Conservation (phyloP, 495 filamentous ascomycete species). For the Viridothelium virens region DNA sequence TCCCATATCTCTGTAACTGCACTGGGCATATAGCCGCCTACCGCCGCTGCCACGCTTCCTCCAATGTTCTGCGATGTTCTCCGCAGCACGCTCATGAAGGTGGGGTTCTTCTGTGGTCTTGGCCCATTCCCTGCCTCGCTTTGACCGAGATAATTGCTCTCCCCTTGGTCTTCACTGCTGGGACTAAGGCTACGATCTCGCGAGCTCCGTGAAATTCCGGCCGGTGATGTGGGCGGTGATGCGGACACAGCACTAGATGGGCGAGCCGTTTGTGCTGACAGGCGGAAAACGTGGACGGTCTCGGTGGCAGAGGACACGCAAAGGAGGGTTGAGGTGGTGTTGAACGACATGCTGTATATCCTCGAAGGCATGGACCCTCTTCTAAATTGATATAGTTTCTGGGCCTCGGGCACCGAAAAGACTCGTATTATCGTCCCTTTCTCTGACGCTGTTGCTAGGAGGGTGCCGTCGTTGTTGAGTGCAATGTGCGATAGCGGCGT, state of each 20-base stretch:
- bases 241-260: constrained; percentile 8
- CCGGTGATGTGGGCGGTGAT: constrained; percentile 22
- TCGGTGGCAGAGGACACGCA: constrained; percentile 94
- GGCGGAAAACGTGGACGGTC: constrained; percentile 93
- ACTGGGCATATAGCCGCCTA: constrained; percentile 83
- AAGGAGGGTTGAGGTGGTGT: constrained; percentile 81
- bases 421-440: constrained; percentile 96
- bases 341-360: constrained; percentile 99
- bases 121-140: constrained; percentile 18
- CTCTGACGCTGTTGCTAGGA: constrained; percentile 90
- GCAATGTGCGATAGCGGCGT: constrained; percentile 86
- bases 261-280: constrained; percentile 31
- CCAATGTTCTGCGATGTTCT: constrained; percentile 93
- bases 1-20: constrained; percentile 98
- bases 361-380: constrained; percentile 86
- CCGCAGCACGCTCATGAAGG: constrained; percentile 82
- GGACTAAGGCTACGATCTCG: constrained; percentile 27
- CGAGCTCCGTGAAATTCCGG: constrained; percentile 3
- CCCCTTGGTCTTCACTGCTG: constrained; percentile 15
- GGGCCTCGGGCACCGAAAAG: constrained; percentile 78
- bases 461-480: constrained; percentile 84
- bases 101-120: constrained; percentile 34
- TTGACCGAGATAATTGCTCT: constrained; percentile 16
- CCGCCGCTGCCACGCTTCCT: constrained; percentile 77
- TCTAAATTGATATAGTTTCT: constrained; percentile 92